phyloP scores from a whole-genome alignment of 495 filamentous ascomycete genomes.

The Peziza echinospora region DNA sequence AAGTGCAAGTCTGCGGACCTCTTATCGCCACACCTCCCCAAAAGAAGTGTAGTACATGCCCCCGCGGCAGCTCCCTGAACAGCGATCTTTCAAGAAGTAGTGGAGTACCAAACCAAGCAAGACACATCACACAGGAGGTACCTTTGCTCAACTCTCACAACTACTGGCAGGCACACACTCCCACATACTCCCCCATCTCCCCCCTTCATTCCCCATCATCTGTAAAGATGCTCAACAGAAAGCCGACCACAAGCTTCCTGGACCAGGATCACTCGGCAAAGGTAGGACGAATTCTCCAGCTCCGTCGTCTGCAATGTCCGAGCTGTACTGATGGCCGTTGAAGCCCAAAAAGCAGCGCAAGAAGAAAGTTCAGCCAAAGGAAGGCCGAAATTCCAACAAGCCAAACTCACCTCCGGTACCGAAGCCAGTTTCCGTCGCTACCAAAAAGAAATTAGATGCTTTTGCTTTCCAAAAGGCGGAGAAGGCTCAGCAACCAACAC shows the following conservation, averaged over 20 bases:
- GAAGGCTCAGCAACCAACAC: conserved; percentile 1
- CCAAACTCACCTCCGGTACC: conserved; percentile 10
- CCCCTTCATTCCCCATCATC: no score
- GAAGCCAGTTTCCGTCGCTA: conserved; percentile 2
- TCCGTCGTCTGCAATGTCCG: no score
- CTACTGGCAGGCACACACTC: conserved; percentile 69
- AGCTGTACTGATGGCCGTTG: no score
- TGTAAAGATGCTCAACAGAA: not conserved
- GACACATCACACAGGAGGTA: no score
- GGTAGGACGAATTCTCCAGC: no score
- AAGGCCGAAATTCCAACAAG: conserved; percentile 6
- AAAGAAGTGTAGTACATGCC: no score
- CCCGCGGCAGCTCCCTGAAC: no score
- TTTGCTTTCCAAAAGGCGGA: conserved; percentile 13
- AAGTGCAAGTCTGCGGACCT: no score
- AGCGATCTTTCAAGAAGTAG: no score
- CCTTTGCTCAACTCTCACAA: no score
- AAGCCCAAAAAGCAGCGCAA: not conserved
- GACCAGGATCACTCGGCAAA: conserved; percentile 18
- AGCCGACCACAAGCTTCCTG: conserved; percentile 16
- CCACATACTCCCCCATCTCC: not conserved
- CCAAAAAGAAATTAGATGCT: conserved; percentile 14
- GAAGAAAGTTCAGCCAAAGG: conserved; percentile 3
- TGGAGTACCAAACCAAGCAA: no score
- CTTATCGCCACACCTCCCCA: no score